A percentile compares a stretch with the other conserved stretches of the same genome.
Evolutionary conservation across 371 early-diverging fungal genomes (phyloP).

Genomic region (Mucor velutinosus): DNA sequence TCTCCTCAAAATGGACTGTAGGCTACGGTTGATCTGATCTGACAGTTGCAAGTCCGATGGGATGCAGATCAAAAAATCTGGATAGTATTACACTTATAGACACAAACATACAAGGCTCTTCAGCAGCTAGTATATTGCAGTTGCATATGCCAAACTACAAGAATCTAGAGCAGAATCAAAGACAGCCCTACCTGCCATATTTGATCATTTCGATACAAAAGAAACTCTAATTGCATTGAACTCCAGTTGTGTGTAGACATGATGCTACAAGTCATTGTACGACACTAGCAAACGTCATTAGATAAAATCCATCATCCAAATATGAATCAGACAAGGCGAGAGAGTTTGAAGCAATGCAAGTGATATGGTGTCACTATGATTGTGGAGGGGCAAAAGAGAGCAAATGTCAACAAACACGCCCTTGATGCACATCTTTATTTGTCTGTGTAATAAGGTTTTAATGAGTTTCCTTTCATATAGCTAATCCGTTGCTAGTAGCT

Average conservation of each 20-base stretch:
- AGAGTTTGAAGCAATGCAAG: neutral
- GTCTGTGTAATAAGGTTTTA: neutral
- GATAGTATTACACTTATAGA: neutral
- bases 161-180: neutral
- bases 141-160: neutral
- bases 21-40: neutral
- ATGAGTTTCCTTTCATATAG: neutral
- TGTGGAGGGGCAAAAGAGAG: neutral
- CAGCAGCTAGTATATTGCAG: neutral
- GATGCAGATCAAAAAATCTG: neutral
- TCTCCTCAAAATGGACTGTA: too few species aligned
- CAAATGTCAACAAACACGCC: neutral
- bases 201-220: slow-evolving; percentile 2
- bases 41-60: neutral
- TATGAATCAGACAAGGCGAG: neutral
- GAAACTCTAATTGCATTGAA: neutral
- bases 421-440: neutral
- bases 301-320: neutral
- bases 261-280: neutral
- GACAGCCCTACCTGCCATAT: neutral
- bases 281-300: neutral
- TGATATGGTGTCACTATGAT: neutral
- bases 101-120: neutral
- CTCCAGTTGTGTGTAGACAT: neutral
- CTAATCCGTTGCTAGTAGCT: neutral